Base-by-base conservation (phyloP, 2,329 filamentous ascomycete species). In the Alternaria infectoria region DNA sequence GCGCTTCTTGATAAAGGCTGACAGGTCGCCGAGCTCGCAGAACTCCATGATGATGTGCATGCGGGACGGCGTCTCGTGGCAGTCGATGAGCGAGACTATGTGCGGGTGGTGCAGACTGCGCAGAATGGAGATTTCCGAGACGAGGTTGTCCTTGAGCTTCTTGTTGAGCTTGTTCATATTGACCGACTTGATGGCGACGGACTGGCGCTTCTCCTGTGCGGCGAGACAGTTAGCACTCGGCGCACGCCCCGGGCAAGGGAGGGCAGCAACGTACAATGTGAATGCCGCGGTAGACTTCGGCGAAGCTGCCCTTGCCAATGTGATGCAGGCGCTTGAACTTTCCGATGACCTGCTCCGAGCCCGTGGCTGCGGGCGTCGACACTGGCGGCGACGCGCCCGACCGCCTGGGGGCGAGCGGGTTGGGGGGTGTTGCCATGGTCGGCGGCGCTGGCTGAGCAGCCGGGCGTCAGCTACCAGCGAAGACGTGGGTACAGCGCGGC, bases 31-130 rank as follows among this genome's bases (percentile, higher is more conserved):
- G 44, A 99, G 87, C 77, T 97, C 93, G 82, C 96, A 98, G 82
- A 96, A 98, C 83, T 99, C 96, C 95, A 98, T 99, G 67, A 98
- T 90, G 62, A 99, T 87, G 81, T 99, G 96, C 82, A 98, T 97
- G 76, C 97, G 92, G 21, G 90, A 90, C 4, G 88, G 84, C 1
- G 93, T 91, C 80, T 98, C 94, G 79, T 95, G 87, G 83, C 94
- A 97, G 81, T 97, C 93, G 83, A 97, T 94, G 51, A 99, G 90
- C 71, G 93, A 92, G 70, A 98, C 96, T 72, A 99, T 97, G 78
- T 99, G 96, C 26, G 96, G 96, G 81, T 99, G 96, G 63, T 96
- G 92, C 26, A 99, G 87, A 68, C 89, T 92, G 81, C 96, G 96
- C 76, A 99, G 89, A 68, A 99, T 99, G 73, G 95, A 88, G 79